A percentile compares a stretch with the other conserved stretches of the same genome.
Evolutionary conservation across 129 eudicot species (phyloP).

Genomic region (Artemisia annua): DNA sequence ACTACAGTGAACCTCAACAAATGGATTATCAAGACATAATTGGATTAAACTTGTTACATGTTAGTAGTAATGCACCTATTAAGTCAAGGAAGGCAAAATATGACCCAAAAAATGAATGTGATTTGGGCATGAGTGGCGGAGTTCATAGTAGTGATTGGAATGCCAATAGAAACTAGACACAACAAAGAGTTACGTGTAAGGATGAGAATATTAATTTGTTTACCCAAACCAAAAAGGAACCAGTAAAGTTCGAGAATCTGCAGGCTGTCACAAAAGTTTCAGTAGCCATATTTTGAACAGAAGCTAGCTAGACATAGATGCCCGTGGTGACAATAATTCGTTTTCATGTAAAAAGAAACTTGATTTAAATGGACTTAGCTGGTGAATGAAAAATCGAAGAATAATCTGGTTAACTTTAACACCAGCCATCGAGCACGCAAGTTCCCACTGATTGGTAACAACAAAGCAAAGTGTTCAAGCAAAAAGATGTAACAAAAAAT

Average conservation of each 20-base stretch:
- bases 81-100: slow-evolving; percentile 22
- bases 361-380: slow-evolving; percentile 77
- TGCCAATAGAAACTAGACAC: too few relatives aligned
- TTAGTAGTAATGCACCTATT: too few relatives aligned
- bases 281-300: slow-evolving; percentile 39
- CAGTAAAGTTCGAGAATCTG: slow-evolving; percentile 31
- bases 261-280: slow-evolving; percentile 28
- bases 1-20: slow-evolving; percentile 51
- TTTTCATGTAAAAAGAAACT: slow-evolving; percentile 56
- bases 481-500: slow-evolving; percentile 11
- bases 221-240: slow-evolving; percentile 27
- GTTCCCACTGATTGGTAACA: background rate
- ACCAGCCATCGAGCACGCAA: background rate
- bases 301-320: slow-evolving; percentile 68
- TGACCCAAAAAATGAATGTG: slow-evolving; percentile 39
- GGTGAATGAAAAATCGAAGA: slow-evolving; percentile 25
- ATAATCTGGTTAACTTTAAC: background rate
- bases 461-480: slow-evolving; percentile 14
- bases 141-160: slow-evolving; percentile 42
- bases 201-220: slow-evolving; percentile 1
- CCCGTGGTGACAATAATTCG: slow-evolving; percentile 45
- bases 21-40: slow-evolving; percentile 53
- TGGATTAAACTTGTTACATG: slow-evolving; percentile 35
- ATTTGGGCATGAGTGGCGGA: slow-evolving; percentile 65
- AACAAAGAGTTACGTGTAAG: too few relatives aligned